Conservation (phyloP, 2,329 filamentous ascomycete genomes). For the Aspergillus sp. region DNA sequence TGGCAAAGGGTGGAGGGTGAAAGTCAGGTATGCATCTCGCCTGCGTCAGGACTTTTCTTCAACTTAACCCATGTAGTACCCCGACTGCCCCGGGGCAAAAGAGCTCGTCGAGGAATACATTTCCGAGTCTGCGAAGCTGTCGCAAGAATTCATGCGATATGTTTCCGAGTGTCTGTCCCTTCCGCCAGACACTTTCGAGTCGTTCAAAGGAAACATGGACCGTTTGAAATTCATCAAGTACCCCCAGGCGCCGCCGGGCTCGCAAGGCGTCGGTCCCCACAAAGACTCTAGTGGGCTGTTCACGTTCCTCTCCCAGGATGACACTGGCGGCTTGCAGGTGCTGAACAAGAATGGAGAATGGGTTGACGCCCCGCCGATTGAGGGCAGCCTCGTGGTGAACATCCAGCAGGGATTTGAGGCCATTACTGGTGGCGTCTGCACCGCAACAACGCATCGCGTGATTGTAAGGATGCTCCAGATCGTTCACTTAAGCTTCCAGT, state of each 20-base stretch:
- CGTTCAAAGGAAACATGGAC: constrained; percentile 51
- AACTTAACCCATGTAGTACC: constrained; percentile 19
- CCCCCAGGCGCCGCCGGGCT: constrained; percentile 38
- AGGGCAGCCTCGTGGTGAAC: constrained; percentile 47
- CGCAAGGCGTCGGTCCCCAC: constrained; percentile 58
- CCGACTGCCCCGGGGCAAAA: constrained; percentile 21
- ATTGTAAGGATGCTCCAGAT: constrained; percentile 21
- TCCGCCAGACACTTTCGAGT: constrained; percentile 47
- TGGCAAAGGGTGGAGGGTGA: constrained; percentile 37
- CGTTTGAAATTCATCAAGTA: constrained; percentile 58
- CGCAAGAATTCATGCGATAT: constrained; percentile 52
- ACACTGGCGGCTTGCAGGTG: constrained; percentile 46
- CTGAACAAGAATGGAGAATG: constrained; percentile 46
- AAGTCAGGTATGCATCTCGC: constrained; percentile 23
- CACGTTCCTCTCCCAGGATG: constrained; percentile 43
- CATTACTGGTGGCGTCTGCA: constrained; percentile 55
- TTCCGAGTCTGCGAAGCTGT: constrained; percentile 46
- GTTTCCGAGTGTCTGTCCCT: constrained; percentile 58
- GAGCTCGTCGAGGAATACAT: constrained; percentile 51
- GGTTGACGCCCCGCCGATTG: constrained; percentile 45
- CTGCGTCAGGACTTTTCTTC: too few species aligned
- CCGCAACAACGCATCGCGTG: constrained; percentile 39
- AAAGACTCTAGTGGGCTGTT: constrained; percentile 54
- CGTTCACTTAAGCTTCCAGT: too few species aligned
- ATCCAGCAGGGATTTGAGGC: constrained; percentile 57